phyloP scores from a whole-genome alignment of 2,329 filamentous ascomycete genomes.

The Aspergillus texensis region DNA sequence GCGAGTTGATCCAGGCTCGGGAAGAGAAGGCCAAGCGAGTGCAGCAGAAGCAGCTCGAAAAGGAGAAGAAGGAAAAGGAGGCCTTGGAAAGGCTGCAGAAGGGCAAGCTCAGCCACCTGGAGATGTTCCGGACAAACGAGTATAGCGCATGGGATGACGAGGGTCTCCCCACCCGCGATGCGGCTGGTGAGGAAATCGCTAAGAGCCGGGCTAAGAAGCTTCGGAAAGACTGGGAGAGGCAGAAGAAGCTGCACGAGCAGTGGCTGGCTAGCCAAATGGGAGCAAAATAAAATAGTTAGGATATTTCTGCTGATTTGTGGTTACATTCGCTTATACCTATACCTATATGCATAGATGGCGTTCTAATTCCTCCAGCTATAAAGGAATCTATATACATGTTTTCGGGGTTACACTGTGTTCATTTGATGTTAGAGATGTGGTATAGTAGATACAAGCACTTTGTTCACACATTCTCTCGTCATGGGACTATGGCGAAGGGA shows the following conservation, averaged over 20 bases:
- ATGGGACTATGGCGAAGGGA: background rate
- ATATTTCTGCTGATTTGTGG: background rate
- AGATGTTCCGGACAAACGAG: slow-evolving; percentile 39
- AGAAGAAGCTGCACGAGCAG: slow-evolving; percentile 54
- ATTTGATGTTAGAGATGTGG: background rate
- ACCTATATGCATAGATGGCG: slow-evolving; percentile 1
- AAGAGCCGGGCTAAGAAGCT: slow-evolving; percentile 8
- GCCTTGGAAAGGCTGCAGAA: slow-evolving; percentile 58
- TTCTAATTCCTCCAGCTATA: background rate
- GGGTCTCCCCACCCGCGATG: slow-evolving; percentile 6
- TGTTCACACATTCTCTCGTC: background rate
- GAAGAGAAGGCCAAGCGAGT: slow-evolving; percentile 56
- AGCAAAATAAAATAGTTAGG: background rate
- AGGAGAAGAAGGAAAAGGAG: slow-evolving; percentile 49
- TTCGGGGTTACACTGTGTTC: background rate
- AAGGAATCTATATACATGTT: background rate
- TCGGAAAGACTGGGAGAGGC: slow-evolving; percentile 55
- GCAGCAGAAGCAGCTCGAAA: slow-evolving; percentile 51
- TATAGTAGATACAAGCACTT: background rate
- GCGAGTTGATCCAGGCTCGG: slow-evolving; percentile 57
- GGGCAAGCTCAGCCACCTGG: slow-evolving; percentile 57
- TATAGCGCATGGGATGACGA: slow-evolving; percentile 10
- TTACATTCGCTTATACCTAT: background rate
- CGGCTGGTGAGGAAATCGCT: slow-evolving; percentile 5
- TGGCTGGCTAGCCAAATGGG: slow-evolving; percentile 34